phyloP scores from a whole-genome alignment of 139 green algal species.

The Yamagishiella unicocca region DNA sequence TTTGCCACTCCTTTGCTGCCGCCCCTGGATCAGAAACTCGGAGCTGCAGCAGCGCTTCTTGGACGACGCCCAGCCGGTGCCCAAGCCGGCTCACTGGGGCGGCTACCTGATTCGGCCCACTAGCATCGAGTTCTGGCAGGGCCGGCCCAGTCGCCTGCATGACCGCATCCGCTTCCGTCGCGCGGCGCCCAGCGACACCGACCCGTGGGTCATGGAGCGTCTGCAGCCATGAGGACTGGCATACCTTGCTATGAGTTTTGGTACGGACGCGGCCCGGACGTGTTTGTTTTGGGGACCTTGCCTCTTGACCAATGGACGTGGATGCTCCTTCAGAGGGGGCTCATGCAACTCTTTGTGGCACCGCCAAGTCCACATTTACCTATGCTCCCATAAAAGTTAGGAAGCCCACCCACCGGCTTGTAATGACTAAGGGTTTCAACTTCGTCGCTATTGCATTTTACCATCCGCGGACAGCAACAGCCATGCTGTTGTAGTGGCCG shows the following conservation, averaged over 20 bases:
- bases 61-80: conserved; percentile 59
- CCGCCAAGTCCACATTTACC: too few relatives aligned
- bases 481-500: too few relatives aligned
- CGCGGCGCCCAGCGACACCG: background rate
- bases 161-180: conserved; percentile 81
- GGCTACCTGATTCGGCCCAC: conserved; percentile 84
- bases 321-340: too few relatives aligned
- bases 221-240: conserved; percentile 66
- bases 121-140: conserved; percentile 93
- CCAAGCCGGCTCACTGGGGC: conserved; percentile 85
- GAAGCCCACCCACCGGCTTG: too few relatives aligned
- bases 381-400: too few relatives aligned
- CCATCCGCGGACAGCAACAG: too few relatives aligned
- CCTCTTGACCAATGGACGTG: too few relatives aligned
- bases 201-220: conserved; percentile 72
- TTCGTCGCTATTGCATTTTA: too few relatives aligned
- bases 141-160: conserved; percentile 82
- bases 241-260: background rate
- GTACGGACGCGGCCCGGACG: too few relatives aligned
- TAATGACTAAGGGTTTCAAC: too few relatives aligned
- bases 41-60: conserved; percentile 61
- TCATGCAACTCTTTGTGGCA: too few relatives aligned
- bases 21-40: conserved; percentile 17
- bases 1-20: background rate
- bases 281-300: too few relatives aligned